Evolutionary conservation across 2,329 filamentous ascomycete species (phyloP).

Genomic region (Neofusicoccum sp.): DNA sequence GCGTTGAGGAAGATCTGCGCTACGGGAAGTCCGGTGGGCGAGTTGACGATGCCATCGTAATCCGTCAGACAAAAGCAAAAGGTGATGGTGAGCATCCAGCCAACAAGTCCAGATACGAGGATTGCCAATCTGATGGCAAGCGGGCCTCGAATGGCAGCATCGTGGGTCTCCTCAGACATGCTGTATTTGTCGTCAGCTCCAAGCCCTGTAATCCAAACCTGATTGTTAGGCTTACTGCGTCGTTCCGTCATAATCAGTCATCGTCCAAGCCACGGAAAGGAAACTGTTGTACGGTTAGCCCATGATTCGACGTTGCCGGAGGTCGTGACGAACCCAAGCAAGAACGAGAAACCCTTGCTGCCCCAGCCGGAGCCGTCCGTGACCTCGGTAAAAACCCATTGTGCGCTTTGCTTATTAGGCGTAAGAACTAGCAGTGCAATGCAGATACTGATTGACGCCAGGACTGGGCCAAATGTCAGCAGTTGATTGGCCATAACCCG

Average conservation of each 20-base stretch:
- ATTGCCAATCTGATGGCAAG: slow-evolving; percentile 59
- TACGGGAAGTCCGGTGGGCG: slow-evolving; percentile 60
- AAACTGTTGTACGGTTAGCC: slow-evolving; percentile 39
- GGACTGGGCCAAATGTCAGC: slow-evolving; percentile 39
- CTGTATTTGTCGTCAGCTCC: slow-evolving; percentile 29
- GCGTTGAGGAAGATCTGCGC: slow-evolving; percentile 60
- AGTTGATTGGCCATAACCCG: too few relatives aligned
- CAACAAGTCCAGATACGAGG: slow-evolving; percentile 58
- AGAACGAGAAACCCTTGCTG: slow-evolving; percentile 60
- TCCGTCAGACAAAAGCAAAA: slow-evolving; percentile 63
- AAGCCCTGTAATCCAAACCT: neutral
- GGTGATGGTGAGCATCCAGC: slow-evolving; percentile 63
- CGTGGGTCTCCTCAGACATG: slow-evolving; percentile 66
- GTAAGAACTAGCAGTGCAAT: slow-evolving; percentile 58
- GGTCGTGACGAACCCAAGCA: slow-evolving; percentile 51
- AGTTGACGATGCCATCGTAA: slow-evolving; percentile 54
- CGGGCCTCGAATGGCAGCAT: slow-evolving; percentile 60
- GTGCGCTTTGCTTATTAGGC: slow-evolving; percentile 57
- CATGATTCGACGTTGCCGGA: neutral
- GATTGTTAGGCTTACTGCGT: slow-evolving; percentile 52
- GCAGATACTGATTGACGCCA: slow-evolving; percentile 61
- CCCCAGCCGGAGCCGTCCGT: slow-evolving; percentile 64
- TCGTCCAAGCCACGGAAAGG: slow-evolving; percentile 60
- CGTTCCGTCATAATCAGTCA: slow-evolving; percentile 68
- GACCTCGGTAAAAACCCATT: slow-evolving; percentile 61